These are phyloP conservation scores for Paralagenidium karlingii DNA, from an alignment of 352 stramenopile species.

Conservation along the genomic window DNA sequence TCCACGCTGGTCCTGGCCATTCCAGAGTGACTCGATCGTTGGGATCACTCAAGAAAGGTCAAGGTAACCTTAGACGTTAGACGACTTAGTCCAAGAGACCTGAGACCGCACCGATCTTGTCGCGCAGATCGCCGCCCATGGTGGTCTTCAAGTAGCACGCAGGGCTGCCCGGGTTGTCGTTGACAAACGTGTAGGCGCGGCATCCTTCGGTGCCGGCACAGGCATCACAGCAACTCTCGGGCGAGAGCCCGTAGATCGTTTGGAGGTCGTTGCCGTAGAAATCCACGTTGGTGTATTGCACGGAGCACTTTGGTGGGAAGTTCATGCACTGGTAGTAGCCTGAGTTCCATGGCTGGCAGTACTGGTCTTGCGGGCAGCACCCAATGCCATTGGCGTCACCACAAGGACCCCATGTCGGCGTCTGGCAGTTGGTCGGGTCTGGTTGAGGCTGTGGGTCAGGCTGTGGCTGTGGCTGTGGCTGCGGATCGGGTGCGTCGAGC, in stretches of 20 bases:
- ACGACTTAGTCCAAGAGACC: constrained; percentile 18
- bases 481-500: constrained; percentile 13
- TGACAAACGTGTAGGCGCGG: constrained; percentile 41
- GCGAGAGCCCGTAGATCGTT: constrained; percentile 15
- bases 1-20: too few species aligned
- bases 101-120: constrained; percentile 28
- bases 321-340: constrained; percentile 27
- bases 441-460: constrained; percentile 28
- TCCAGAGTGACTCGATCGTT: too few species aligned
- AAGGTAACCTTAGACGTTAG: too few species aligned
- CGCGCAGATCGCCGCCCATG: constrained; percentile 7
- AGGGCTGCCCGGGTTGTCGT: constrained; percentile 27
- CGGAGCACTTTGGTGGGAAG: constrained; percentile 14
- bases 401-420: background rate
- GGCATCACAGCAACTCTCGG: constrained; percentile 25
- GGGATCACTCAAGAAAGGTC: too few species aligned
- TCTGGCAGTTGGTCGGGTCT: constrained; percentile 17
- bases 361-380: constrained; percentile 21
- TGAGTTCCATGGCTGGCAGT: constrained; percentile 33
- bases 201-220: constrained; percentile 22
- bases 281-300: constrained; percentile 20
- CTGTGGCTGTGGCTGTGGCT: constrained; percentile 16
- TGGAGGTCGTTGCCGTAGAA: constrained; percentile 24
- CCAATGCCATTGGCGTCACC: constrained; percentile 7
- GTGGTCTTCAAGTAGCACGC: constrained; percentile 39